These are phyloP conservation scores for Epicoccum sorghinum DNA, from an alignment of 2,329 filamentous ascomycete genomes.

Conservation along the genomic window DNA sequence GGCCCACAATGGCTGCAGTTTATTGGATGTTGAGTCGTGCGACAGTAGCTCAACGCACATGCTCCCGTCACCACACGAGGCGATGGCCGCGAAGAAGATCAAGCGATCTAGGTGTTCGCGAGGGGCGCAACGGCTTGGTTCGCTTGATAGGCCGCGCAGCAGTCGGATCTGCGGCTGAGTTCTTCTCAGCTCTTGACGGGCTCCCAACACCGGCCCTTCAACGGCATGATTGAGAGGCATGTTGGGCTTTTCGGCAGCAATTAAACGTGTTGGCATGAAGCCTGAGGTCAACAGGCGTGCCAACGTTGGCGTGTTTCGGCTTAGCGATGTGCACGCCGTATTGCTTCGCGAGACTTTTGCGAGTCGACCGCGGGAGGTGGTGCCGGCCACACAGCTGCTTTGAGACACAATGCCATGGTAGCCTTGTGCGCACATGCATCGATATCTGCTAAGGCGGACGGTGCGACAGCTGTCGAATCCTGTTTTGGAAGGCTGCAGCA, in stretches of 20 bases:
- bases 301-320: conserved; percentile 26
- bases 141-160: background rate
- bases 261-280: conserved; percentile 16
- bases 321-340: conserved; percentile 22
- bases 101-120: conserved; percentile 1
- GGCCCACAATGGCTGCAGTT: conserved; percentile 19
- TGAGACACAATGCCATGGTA: conserved; percentile 18
- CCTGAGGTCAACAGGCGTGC: conserved; percentile 20
- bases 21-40: conserved; percentile 37
- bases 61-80: conserved; percentile 36
- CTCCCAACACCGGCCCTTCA: conserved; percentile 1
- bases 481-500: conserved; percentile 1
- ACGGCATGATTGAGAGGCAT: conserved; percentile 5
- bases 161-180: background rate
- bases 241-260: conserved; percentile 20
- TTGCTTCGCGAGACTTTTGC: conserved; percentile 17
- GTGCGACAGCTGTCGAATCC: conserved; percentile 16
- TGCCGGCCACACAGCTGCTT: conserved; percentile 23
- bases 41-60: conserved; percentile 39
- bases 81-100: conserved; percentile 13
- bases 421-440: conserved; percentile 26
- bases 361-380: conserved; percentile 24
- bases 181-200: background rate
- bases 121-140: background rate
- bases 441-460: conserved; percentile 16